Conservation (phyloP, 164 flowering plant genomes). For the Euptelea pleiosperma region DNA sequence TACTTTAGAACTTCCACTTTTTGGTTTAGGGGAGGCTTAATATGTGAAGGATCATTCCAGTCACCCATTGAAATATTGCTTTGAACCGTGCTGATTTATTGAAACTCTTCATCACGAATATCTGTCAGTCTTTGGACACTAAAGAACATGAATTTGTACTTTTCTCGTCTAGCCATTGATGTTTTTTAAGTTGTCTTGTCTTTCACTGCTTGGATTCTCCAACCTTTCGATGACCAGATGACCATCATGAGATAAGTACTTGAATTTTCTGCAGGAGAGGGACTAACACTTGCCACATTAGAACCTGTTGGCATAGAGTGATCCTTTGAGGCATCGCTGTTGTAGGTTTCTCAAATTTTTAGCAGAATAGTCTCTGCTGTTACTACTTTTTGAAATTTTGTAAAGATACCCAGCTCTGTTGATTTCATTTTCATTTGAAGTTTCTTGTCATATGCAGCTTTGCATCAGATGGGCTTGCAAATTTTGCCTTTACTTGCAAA, state of each 20-base stretch:
- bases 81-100: constrained; percentile 89
- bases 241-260: background rate
- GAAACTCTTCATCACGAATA: constrained; percentile 27
- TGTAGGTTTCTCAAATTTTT: background rate
- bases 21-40: constrained; percentile 91
- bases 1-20: constrained; percentile 92
- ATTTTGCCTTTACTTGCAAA: background rate
- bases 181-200: background rate
- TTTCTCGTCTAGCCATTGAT: background rate
- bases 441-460: background rate
- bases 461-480: background rate
- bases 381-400: constrained; percentile 5
- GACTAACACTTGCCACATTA: background rate
- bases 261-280: background rate
- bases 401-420: background rate
- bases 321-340: background rate
- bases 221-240: background rate
- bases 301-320: background rate
- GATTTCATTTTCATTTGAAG: background rate
- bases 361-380: background rate
- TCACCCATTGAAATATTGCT: constrained; percentile 94
- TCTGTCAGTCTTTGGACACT: background rate
- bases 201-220: background rate
- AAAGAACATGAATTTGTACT: background rate
- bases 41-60: constrained; percentile 98